phyloP scores from a whole-genome alignment of 2,329 filamentous ascomycete genomes.

The Paramyrothecium roridum region DNA sequence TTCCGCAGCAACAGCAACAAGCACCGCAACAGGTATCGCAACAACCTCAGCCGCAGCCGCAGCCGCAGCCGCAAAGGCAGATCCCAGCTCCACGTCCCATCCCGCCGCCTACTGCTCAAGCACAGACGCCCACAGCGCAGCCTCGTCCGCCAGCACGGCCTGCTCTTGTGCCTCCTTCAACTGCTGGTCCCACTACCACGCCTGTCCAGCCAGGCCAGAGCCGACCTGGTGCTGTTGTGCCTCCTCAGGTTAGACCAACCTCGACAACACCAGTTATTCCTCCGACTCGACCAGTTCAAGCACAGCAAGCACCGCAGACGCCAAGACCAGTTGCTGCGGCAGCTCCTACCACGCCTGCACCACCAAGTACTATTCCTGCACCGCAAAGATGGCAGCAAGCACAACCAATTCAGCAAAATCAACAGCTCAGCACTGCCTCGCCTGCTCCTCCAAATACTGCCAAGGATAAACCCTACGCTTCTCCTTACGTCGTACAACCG shows the following conservation, averaged over 20 bases:
- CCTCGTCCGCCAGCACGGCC: conserved; percentile 20
- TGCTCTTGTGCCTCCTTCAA: conserved; percentile 30
- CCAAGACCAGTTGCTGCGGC: conserved; percentile 24
- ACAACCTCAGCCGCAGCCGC: conserved; percentile 14
- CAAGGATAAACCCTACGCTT: conserved; percentile 22
- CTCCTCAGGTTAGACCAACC: conserved; percentile 23
- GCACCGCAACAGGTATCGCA: conserved; percentile 16
- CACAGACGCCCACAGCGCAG: conserved; percentile 9
- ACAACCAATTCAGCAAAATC: conserved; percentile 20
- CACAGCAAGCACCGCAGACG: conserved; percentile 19
- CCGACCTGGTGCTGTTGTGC: conserved; percentile 16
- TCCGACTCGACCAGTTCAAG: conserved; percentile 28
- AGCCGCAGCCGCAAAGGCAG: conserved; percentile 3
- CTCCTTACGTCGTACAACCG: conserved; percentile 26
- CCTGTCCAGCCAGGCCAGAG: conserved; percentile 30
- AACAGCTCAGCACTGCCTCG: conserved; percentile 18
- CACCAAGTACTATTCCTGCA: conserved; percentile 18
- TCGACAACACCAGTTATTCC: conserved; percentile 30
- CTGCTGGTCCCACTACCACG: conserved; percentile 29
- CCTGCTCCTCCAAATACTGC: conserved; percentile 18
- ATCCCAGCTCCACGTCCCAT: conserved; percentile 6
- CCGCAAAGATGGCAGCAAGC: conserved; percentile 31
- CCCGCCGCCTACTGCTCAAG: conserved; percentile 9
- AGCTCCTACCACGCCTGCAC: conserved; percentile 20
- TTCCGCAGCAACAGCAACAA: conserved; percentile 9